Percentiles rank a stretch among this genome's conserved stretches.
phyloP scores from a whole-genome alignment of 2,329 filamentous ascomycete genomes.

The Pseudocercospora pini-densiflorae region DNA sequence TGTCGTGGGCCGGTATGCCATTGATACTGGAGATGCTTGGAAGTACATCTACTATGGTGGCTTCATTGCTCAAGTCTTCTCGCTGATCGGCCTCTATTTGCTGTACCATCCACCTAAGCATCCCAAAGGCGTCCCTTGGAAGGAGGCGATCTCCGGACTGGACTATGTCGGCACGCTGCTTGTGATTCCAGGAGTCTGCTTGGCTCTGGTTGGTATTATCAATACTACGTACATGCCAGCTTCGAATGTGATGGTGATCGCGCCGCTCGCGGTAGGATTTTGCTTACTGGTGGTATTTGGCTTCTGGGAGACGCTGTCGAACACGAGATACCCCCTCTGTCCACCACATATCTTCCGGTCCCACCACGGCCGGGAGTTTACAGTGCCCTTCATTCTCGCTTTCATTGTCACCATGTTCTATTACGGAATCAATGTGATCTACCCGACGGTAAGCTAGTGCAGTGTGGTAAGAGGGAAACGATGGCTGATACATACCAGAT shows the following conservation, averaged over 20 bases:
- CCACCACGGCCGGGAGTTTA: slow-evolving; percentile 51
- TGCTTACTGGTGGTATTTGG: not conserved
- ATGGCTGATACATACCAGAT: slow-evolving; percentile 33
- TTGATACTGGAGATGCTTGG: slow-evolving; percentile 45
- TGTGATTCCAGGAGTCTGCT: slow-evolving; percentile 23
- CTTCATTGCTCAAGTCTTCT: slow-evolving; percentile 50
- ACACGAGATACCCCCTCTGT: slow-evolving; percentile 4
- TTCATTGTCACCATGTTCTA: slow-evolving; percentile 59
- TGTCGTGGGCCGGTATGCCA: slow-evolving; percentile 51
- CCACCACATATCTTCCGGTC: slow-evolving; percentile 49
- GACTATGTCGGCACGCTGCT: slow-evolving; percentile 31
- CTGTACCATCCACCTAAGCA: slow-evolving; percentile 47
- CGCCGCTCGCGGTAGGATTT: not conserved
- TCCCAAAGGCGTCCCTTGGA: slow-evolving; percentile 37
- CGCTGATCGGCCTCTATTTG: slow-evolving; percentile 48
- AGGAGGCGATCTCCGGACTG: slow-evolving; percentile 33
- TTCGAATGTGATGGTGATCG: slow-evolving; percentile 5
- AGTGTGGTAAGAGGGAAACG: not conserved
- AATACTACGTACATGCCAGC: slow-evolving; percentile 6
- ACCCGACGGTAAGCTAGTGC: slow-evolving; percentile 40
- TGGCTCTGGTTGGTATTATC: slow-evolving; percentile 38
- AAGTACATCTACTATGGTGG: slow-evolving; percentile 53
- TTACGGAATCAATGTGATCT: slow-evolving; percentile 51
- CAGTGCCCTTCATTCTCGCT: slow-evolving; percentile 50
- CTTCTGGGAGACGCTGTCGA: slow-evolving; percentile 2